Evolutionary conservation across 2,329 filamentous ascomycete genomes (phyloP), one percentile per base, ranked within the genome.

Genomic region (Fusarium temperatum): DNA sequence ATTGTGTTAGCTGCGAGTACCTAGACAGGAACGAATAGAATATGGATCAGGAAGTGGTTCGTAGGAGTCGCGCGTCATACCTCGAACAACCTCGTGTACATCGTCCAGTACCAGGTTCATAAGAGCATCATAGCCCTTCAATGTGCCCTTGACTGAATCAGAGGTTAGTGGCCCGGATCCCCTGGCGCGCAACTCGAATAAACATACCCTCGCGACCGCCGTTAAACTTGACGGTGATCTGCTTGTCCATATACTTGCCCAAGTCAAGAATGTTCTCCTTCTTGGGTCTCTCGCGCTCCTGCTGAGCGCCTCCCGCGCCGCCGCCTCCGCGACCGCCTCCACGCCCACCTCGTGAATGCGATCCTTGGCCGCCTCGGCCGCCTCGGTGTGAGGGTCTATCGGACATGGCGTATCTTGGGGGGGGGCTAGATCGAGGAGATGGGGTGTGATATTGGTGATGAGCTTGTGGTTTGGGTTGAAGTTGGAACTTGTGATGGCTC

Each of bases 211-310:
- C 95, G 69, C 96, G 87, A 3, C 96, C 96, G 47, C 96, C 96
- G 80, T 94, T 98, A 83, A 99, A 98, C 85, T 98, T 98, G 81
- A 99, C 95, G 15, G 89, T 93, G 77, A 99, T 94, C 81, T 93
- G 89, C 89, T 98, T 97, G 84, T 99, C 95, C 93, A 98, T 95
- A 84, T 98, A 99, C 86, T 98, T 98, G 81, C 88, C 91, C 79
- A 99, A 84, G 81, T 99, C 96, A 61, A 99, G 90, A 79, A 99
- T 99, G 83, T 98, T 98, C 85, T 99, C 96, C 88, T 98, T 98
- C 90, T 98, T 98, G 70, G 95, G 94, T 78, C 92, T 90, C 84
- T 97, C 94, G 76, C 88, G 85, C 70, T 89, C 82, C 44, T 84
- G 83, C 57, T 84, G 84, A 13, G 70, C 60, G 44, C 83, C 66